phyloP scores from a whole-genome alignment of 2,329 filamentous ascomycete genomes.

The Hypoxylon sp. region DNA sequence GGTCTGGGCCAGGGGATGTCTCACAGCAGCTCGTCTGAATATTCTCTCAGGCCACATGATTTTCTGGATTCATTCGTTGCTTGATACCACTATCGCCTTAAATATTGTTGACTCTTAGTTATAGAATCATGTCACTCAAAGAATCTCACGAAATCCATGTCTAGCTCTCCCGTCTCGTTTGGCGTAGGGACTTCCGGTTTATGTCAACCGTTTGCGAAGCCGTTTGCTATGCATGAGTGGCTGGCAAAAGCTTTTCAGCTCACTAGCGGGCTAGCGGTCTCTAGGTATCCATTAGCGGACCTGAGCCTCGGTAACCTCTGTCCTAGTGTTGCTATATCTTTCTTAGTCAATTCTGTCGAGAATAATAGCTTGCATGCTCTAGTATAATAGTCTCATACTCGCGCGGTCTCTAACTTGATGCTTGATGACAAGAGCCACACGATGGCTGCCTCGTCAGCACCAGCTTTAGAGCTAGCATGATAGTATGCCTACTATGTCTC shows the following conservation, averaged over 20 bases:
- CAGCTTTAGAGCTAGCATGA: neutral
- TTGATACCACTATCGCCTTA: neutral
- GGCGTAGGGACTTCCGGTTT: neutral
- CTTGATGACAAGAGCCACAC: neutral
- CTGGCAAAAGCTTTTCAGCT: neutral
- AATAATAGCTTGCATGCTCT: too few relatives aligned
- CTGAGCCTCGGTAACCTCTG: neutral
- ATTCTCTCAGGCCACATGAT: neutral
- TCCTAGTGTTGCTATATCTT: too few relatives aligned
- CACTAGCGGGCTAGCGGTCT: slow-evolving; percentile 1
- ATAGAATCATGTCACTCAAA: neutral
- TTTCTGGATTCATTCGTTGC: neutral
- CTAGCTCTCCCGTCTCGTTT: neutral
- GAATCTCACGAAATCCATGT: neutral
- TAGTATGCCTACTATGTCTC: neutral
- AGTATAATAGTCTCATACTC: neutral
- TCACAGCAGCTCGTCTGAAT: neutral
- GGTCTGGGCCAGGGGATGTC: slow-evolving; percentile 13
- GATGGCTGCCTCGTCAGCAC: neutral
- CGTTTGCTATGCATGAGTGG: slow-evolving; percentile 6
- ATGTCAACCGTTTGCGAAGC: slow-evolving; percentile 1
- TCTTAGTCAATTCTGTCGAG: too few relatives aligned
- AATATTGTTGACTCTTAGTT: neutral
- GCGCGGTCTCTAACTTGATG: too few relatives aligned
- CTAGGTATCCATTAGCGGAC: slow-evolving; percentile 7